Conservation (phyloP, 805 yeast genomes). For the Candida fluviatilis region DNA sequence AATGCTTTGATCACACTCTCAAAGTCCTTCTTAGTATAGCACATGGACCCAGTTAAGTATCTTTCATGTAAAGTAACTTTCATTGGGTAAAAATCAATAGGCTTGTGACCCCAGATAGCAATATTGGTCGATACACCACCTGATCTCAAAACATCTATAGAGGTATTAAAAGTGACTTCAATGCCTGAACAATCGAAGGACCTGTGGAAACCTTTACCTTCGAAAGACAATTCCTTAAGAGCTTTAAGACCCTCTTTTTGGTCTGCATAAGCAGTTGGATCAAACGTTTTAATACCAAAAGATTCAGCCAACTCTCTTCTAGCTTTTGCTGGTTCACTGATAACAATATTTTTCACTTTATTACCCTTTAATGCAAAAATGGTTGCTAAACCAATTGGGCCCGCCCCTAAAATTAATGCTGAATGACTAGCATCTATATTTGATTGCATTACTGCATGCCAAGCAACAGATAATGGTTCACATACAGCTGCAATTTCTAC, state of each 20-base stretch:
- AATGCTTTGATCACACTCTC: constrained; percentile 42
- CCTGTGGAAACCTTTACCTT: constrained; percentile 43
- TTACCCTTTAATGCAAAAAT: constrained; percentile 47
- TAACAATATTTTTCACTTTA: constrained; percentile 42
- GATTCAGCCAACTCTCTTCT: constrained; percentile 53
- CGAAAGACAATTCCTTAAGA: constrained; percentile 28
- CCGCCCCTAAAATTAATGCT: constrained; percentile 56
- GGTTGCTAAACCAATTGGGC: constrained; percentile 60
- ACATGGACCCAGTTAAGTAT: constrained; percentile 54
- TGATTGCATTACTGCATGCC: constrained; percentile 52
- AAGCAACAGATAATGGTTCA: constrained; percentile 57
- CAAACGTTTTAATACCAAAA: constrained; percentile 40
- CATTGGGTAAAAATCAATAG: constrained; percentile 50
- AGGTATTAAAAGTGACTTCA: constrained; percentile 47
- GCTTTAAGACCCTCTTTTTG: constrained; percentile 20
- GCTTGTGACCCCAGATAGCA: constrained; percentile 58
- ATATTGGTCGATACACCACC: constrained; percentile 56
- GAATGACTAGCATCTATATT: constrained; percentile 37
- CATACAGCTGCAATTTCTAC: constrained; percentile 47
- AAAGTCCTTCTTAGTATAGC: constrained; percentile 55
- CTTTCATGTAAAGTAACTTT: constrained; percentile 51
- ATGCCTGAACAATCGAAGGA: constrained; percentile 56
- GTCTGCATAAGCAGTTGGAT: constrained; percentile 6
- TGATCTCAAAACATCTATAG: constrained; percentile 44
- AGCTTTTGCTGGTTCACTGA: constrained; percentile 52